These are phyloP conservation scores for Blakeslea trispora DNA, from an alignment of 371 early-diverging fungal species.

Conservation along the genomic window DNA sequence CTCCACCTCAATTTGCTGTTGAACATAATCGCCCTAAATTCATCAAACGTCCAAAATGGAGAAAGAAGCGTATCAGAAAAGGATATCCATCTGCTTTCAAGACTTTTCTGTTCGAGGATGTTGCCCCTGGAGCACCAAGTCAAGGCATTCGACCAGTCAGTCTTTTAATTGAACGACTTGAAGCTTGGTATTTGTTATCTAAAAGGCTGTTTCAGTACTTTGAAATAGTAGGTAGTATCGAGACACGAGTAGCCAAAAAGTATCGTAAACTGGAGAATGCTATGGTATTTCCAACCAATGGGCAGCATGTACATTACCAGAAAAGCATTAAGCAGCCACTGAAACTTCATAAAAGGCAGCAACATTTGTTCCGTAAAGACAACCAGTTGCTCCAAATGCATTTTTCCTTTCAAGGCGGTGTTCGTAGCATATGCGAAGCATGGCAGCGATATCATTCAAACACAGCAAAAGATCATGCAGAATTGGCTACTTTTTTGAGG, in stretches of 20 bases:
- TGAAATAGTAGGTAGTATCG: constrained; percentile 27
- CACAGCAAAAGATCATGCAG: constrained; percentile 32
- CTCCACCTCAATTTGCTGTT: constrained; percentile 37
- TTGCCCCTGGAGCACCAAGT: constrained; percentile 5
- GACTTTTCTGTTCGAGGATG: constrained; percentile 27
- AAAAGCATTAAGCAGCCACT: not conserved
- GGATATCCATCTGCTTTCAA: constrained; percentile 28
- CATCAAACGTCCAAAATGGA: not conserved
- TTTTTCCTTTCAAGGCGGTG: constrained; percentile 29
- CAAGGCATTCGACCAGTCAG: constrained; percentile 37
- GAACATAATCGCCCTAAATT: constrained; percentile 1
- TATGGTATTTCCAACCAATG: constrained; percentile 12
- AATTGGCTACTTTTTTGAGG: constrained; percentile 30
- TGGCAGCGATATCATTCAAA: constrained; percentile 35
- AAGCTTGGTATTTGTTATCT: constrained; percentile 37
- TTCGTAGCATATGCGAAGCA: constrained; percentile 33
- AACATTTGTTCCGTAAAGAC: constrained; percentile 3
- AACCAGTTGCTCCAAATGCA: constrained; percentile 25
- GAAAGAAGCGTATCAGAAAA: constrained; percentile 16
- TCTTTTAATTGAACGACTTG: constrained; percentile 34
- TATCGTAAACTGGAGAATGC: constrained; percentile 25
- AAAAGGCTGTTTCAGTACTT: constrained; percentile 35
- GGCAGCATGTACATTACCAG: not conserved
- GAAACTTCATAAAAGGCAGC: not conserved
- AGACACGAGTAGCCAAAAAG: constrained; percentile 34